Percentiles rank a stretch among this genome's conserved stretches.
phyloP scores from a whole-genome alignment of 805 yeast species.

The Metschnikowia lunata region DNA sequence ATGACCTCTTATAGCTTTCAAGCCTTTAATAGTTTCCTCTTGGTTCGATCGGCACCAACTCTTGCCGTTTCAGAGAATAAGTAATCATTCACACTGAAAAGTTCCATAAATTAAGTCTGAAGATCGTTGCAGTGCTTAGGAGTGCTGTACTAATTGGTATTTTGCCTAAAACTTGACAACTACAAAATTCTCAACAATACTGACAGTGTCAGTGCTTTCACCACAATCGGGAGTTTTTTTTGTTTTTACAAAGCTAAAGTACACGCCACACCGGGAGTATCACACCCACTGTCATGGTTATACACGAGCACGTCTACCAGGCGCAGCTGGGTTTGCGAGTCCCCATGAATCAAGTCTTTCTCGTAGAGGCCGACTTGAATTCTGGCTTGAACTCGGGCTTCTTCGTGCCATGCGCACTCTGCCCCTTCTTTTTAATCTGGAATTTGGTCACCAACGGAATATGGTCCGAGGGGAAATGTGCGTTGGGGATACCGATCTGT shows the following conservation, averaged over 20 bases:
- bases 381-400: conserved; percentile 44
- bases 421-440: conserved; percentile 53
- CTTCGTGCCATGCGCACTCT: conserved; percentile 19
- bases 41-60: no score
- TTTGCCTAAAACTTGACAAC: no score
- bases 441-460: conserved; percentile 80
- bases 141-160: no score
- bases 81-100: no score
- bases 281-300: background rate
- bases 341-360: conserved; percentile 30
- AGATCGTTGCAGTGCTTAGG: no score
- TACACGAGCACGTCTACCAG: no score
- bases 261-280: conserved; percentile 9
- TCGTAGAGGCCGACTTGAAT: conserved; percentile 37
- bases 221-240: background rate
- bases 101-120: no score
- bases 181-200: no score
- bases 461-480: conserved; percentile 92
- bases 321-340: background rate
- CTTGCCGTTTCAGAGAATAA: no score
- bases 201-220: no score
- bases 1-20: no score
- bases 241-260: conserved; percentile 12
- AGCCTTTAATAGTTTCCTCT: no score
- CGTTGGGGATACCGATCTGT: conserved; percentile 89